phyloP scores from a whole-genome alignment of 371 early-diverging fungal species.

The Cokeromyces recurvatus region DNA sequence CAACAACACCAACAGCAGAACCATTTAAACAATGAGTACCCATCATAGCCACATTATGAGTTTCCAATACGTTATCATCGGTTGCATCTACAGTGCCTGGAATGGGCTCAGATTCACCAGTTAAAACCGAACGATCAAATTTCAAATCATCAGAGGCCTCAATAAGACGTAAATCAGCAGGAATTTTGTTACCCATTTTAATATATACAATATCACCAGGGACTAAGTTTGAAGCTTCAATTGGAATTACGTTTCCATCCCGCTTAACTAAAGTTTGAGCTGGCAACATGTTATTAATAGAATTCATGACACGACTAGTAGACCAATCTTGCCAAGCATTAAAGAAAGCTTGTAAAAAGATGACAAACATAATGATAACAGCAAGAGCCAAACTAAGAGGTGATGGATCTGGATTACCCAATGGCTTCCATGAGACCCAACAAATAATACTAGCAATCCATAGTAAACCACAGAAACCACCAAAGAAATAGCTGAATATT shows the following conservation, averaged over 20 bases:
- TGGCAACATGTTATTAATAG: conserved; percentile 70
- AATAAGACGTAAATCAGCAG: conserved; percentile 65
- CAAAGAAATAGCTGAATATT: conserved; percentile 34
- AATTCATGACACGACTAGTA: conserved; percentile 66
- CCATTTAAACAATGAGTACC: conserved; percentile 64
- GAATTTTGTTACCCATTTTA: conserved; percentile 62
- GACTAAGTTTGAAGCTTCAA: conserved; percentile 42
- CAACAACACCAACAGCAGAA: conserved; percentile 56
- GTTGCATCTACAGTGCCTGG: conserved; percentile 48
- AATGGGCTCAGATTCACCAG: conserved; percentile 67
- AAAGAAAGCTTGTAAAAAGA: conserved; percentile 60
- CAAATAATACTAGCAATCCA: conserved; percentile 43
- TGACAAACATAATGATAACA: conserved; percentile 49
- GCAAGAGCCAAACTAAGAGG: conserved; percentile 32
- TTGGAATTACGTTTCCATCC: conserved; percentile 42
- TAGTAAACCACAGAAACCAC: conserved; percentile 36
- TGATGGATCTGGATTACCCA: conserved; percentile 35
- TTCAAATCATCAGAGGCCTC: conserved; percentile 51
- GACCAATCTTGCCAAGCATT: conserved; percentile 75
- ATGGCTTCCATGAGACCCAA: conserved; percentile 36
- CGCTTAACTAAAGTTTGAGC: conserved; percentile 55
- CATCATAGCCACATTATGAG: conserved; percentile 65
- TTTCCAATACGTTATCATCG: conserved; percentile 58
- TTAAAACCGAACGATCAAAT: conserved; percentile 67
- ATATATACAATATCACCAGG: conserved; percentile 62